Base-by-base conservation (phyloP, 2,329 filamentous ascomycete genomes). In the Neofusicoccum umdonicola region DNA sequence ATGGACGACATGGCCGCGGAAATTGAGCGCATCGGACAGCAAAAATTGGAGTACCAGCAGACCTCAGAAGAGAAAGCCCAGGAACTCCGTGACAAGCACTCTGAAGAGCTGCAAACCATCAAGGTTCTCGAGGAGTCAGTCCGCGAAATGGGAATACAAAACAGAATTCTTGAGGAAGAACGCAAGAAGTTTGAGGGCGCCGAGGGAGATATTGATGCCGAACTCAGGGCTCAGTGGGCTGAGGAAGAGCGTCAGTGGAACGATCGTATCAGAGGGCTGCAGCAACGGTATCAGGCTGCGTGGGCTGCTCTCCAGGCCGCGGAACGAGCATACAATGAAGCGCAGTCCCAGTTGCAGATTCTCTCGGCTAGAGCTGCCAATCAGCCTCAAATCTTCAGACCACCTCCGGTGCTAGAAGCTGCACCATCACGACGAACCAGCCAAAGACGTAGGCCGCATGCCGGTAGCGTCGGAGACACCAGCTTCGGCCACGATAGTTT, bases 81-180 rank as follows among this genome's bases (percentile, higher is more conserved):
- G 61, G 71, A 70, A 4, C 67, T 81, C 37, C 80, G 78, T 22
- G 74, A 74, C 15, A 78, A 77, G 65, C 75, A 78, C 48, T 74
- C 72, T 2, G 76, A 79, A 42, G 80, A 83, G 68, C 69, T 77
- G 3, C 73, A 77, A 27, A 70, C 79, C 12, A 84, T 87, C 76
- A 87, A 84, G 41, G 80, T 84, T 39, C 80, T 94, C 58, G 91
- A 95, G 74, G 85, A 90, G 8, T 88, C 91, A 67, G 83, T 95
- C 34, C 89, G 87, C 68, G 85, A 90, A 66, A 90, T 89, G 70
- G 85, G 87, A n/a, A 81, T 82, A 27, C 86, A 89, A 68, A 86
- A 94, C 68, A 91, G 92, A 73, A 84, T 88, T 60, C 82, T 93
- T 31, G 91, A 95, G 73, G 87, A 88, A 65, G 85, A 89, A 68